Conservation (phyloP, 345 rosid species). For the Heritiera fomes region DNA sequence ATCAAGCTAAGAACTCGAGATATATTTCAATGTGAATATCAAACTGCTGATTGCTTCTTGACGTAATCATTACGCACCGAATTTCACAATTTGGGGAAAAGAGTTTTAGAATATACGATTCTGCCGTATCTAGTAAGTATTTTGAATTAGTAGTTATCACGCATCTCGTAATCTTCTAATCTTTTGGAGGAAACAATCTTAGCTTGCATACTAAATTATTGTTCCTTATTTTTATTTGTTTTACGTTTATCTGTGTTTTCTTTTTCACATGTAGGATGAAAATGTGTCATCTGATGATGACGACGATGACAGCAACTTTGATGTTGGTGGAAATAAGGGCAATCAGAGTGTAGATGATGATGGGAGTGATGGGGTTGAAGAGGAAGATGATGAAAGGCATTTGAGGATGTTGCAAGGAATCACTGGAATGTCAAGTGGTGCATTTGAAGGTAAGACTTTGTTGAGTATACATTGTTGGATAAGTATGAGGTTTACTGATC, state of each 20-base stretch:
- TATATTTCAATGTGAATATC: neutral
- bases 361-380: constrained; percentile 37
- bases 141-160: neutral
- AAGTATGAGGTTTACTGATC: constrained; percentile 6
- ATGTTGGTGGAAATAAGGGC: constrained; percentile 17
- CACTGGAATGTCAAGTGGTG: constrained; percentile 83
- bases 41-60: neutral
- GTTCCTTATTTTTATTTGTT: neutral
- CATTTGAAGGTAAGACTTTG: constrained; percentile 58
- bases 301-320: constrained; percentile 32
- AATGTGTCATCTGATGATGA: constrained; percentile 62
- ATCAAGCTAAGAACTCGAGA: neutral
- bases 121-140: neutral
- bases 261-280: constrained; percentile 62
- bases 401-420: constrained; percentile 74
- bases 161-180: neutral
- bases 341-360: neutral
- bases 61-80: neutral
- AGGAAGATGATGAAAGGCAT: constrained; percentile 63
- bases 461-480: constrained; percentile 6
- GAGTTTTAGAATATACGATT: neutral
- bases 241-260: neutral
- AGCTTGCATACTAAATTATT: neutral
- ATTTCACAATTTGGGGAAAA: neutral
- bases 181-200: neutral